These are phyloP conservation scores for Cladosporium oxysporum DNA, from an alignment of 2,329 filamentous ascomycete genomes.

Conservation along the genomic window DNA sequence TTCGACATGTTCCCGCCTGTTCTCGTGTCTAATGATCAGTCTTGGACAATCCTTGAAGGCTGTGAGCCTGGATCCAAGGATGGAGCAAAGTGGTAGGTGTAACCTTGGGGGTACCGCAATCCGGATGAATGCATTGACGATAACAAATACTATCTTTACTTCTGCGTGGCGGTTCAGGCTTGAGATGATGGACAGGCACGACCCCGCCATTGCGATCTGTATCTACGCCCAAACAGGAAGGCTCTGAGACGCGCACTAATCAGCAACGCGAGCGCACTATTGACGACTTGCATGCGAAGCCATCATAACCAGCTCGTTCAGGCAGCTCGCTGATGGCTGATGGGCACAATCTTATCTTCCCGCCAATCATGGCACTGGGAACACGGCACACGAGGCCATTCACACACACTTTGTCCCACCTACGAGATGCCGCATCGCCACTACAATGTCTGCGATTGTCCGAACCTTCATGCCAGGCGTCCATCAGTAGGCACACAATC, in stretches of 20 bases:
- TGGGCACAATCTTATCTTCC: neutral
- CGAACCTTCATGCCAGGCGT: neutral
- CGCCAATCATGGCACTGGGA: neutral
- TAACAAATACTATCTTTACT: too few species aligned
- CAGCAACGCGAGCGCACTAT: neutral
- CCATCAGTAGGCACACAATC: neutral
- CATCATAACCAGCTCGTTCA: conserved; percentile 1
- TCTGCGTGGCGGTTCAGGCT: too few species aligned
- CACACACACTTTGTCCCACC: neutral
- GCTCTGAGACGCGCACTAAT: conserved; percentile 1
- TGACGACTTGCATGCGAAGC: neutral
- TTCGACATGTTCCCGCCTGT: too few species aligned
- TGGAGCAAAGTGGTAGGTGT: too few species aligned
- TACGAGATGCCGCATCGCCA: neutral
- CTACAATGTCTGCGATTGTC: neutral
- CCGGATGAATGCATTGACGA: too few species aligned
- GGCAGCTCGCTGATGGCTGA: neutral
- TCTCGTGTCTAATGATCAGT: too few species aligned
- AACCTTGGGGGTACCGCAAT: too few species aligned
- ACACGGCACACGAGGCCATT: neutral
- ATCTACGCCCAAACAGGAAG: neutral
- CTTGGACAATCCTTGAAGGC: too few species aligned
- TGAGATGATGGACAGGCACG: neutral
- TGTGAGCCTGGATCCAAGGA: too few species aligned
- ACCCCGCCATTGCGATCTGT: neutral